Conservation (phyloP, 768 basidiomycete species). For the Candolleomyces aberdarensis region DNA sequence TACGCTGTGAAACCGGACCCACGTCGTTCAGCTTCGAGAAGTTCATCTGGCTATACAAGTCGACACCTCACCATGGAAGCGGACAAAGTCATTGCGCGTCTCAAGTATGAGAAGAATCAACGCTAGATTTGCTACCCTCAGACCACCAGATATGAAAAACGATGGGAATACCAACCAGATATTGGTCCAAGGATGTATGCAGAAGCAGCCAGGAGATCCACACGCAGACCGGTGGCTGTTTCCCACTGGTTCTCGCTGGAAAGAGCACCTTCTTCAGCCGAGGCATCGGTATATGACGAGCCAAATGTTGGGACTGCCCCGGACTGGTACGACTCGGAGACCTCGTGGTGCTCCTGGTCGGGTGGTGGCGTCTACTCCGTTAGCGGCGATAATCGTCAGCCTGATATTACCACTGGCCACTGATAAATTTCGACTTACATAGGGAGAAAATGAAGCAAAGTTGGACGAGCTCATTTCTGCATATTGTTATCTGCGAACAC, state of each 20-base stretch:
- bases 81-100: constrained; percentile 72
- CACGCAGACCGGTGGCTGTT: constrained; percentile 62
- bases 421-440: neutral
- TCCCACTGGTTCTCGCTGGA: constrained; percentile 60
- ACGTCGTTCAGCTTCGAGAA: too few relatives aligned
- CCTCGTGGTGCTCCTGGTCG: neutral
- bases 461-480: neutral
- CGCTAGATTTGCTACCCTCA: constrained; percentile 28
- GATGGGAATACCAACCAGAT: constrained; percentile 49
- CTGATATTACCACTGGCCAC: neutral
- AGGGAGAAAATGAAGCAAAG: neutral
- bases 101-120: constrained; percentile 66
- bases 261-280: constrained; percentile 35
- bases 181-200: constrained; percentile 70
- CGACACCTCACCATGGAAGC: constrained; percentile 62
- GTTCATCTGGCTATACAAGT: too few relatives aligned
- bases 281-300: neutral
- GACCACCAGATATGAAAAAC: neutral
- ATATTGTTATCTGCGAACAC: neutral
- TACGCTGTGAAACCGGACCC: constrained; percentile 47
- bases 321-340: neutral
- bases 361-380: neutral
- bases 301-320: neutral
- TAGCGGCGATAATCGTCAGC: neutral
- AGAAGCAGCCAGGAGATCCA: constrained; percentile 62